These are phyloP conservation scores for Hemisphaericaspora xylanilytica DNA, from an alignment of 1,139 yeast genomes.

Conservation along the genomic window DNA sequence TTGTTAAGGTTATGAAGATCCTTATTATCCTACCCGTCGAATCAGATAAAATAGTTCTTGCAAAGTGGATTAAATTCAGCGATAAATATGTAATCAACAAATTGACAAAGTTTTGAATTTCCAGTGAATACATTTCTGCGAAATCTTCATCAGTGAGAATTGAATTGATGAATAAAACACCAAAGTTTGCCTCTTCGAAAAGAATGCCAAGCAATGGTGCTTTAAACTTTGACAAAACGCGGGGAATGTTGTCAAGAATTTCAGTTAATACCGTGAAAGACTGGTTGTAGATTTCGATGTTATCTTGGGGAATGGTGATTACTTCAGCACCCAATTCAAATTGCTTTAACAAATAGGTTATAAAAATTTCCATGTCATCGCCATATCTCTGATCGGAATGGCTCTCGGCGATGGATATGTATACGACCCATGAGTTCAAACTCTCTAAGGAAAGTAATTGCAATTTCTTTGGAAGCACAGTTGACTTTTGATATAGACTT, in stretches of 20 bases:
- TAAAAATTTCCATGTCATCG: slow-evolving; percentile 17
- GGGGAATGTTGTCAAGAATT: slow-evolving; percentile 45
- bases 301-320: slow-evolving; percentile 7
- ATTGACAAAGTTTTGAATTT: slow-evolving; percentile 48
- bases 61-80: slow-evolving; percentile 48
- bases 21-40: slow-evolving; percentile 41
- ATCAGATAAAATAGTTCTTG: slow-evolving; percentile 44
- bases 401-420: slow-evolving; percentile 34
- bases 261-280: slow-evolving; percentile 42
- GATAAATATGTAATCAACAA: slow-evolving; percentile 54
- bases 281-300: slow-evolving; percentile 24
- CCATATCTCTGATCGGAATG: slow-evolving; percentile 35
- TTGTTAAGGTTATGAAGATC: slow-evolving; percentile 56
- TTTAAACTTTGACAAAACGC: slow-evolving; percentile 32
- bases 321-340: slow-evolving; percentile 15
- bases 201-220: slow-evolving; percentile 23
- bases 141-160: slow-evolving; percentile 21
- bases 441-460: slow-evolving; percentile 27
- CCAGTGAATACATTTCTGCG: slow-evolving; percentile 38
- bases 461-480: slow-evolving; percentile 4
- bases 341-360: slow-evolving; percentile 21
- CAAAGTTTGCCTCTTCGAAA: slow-evolving; percentile 42
- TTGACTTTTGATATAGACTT: slow-evolving; percentile 5
- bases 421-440: slow-evolving; percentile 34
- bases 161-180: slow-evolving; percentile 28